Conservation (phyloP, 345 rosid species). For the Cardamine resedifolia region DNA sequence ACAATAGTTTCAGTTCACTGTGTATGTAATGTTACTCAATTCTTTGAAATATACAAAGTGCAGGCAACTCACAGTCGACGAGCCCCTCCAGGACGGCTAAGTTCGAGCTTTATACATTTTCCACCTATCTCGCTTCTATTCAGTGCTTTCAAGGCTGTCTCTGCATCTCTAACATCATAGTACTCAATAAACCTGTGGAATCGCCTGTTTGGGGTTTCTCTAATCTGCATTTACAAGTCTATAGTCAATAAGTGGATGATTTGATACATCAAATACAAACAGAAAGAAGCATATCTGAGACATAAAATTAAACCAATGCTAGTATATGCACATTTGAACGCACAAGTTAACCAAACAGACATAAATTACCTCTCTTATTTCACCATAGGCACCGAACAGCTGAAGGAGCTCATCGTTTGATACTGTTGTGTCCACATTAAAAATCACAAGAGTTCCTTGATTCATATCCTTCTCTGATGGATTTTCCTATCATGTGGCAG, state of each 20-base stretch:
- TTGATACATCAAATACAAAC: not conserved
- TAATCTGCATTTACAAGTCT: conserved; percentile 56
- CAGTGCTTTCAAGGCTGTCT: conserved; percentile 78
- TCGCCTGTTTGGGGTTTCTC: conserved; percentile 92
- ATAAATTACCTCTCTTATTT: conserved; percentile 80
- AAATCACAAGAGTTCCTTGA: conserved; percentile 92
- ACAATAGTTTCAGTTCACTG: conserved; percentile 10
- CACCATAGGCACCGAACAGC: conserved; percentile 82
- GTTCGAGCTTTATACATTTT: conserved; percentile 95
- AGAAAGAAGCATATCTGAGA: not conserved
- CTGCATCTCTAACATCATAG: conserved; percentile 94
- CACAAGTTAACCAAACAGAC: not conserved
- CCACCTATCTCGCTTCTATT: conserved; percentile 96
- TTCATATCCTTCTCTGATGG: conserved; percentile 94
- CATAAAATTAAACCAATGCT: not conserved
- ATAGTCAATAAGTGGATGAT: not conserved
- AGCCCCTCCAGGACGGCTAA: conserved; percentile 96
- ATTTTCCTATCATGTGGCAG: conserved; percentile 60
- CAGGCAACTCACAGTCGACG: conserved; percentile 66
- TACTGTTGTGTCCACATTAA: conserved; percentile 86
- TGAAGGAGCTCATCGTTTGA: conserved; percentile 83
- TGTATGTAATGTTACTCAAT: not conserved
- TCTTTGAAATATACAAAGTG: not conserved
- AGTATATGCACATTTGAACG: not conserved
- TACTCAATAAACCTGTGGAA: conserved; percentile 93